Evolutionary conservation across 2,329 filamentous ascomycete species (phyloP), one percentile per base, ranked within the genome.

Genomic region (Rhynchosporium secalis): DNA sequence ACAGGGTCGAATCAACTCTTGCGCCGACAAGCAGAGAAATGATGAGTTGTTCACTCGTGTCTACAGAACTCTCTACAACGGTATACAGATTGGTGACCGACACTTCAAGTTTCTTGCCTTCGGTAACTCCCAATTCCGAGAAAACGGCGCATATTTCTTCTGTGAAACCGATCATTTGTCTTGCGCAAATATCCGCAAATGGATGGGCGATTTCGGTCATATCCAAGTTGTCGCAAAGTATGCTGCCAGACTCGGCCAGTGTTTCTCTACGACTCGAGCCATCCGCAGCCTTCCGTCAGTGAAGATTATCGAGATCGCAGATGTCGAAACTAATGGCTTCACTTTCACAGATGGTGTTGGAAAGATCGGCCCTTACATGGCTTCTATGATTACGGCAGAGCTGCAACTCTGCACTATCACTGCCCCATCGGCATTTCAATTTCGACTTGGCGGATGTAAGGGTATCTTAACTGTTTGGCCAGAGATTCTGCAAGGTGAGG

Each of bases 91-190:
- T 56, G 95, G 91, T 4, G 90, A 88, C 66, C 87, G 91, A 7
- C 85, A 86, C 62, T 99, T 92, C 74, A 84, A 94, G 68, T 98
- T 98, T 67, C 83, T 99, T 31, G 95, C 94, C 0, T 97, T 93
- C 76, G 94, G 95, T 0, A 98, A 95, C 74, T 97, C 95, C 0
- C 95, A 99, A 70, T 90, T 99, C 63, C 86, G 94, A 57, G 93
- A 98, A 72, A 87, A 94, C 68, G 90, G 93, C 0, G 93, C 91
- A 0, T 98, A 95, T 72, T 97, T 99, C 76, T 98, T 98, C 74
- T 89, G 91, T 4, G 84, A 90, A 0, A 86, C 85, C 0, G 78
- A 84, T 0, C 79, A 85, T 60, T 72, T 90, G 7, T 88, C 85
- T 1, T 91, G 91, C 58, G 83, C 89, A 20, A 81, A 88, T 56